Conservation (phyloP, 768 basidiomycete species). For the Tephrocybe sp. region DNA sequence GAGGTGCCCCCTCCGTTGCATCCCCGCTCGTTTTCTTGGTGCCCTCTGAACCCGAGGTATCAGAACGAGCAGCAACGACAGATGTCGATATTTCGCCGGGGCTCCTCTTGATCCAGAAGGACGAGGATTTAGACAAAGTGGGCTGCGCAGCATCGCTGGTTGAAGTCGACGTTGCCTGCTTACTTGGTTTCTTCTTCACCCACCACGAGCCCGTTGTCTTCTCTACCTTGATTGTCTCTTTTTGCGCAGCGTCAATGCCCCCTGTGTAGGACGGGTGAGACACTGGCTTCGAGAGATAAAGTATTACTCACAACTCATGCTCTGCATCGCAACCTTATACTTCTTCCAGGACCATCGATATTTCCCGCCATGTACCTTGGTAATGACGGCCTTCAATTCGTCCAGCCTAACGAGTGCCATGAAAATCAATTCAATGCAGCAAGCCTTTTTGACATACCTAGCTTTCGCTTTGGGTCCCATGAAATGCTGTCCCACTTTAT, state of each 20-base stretch:
- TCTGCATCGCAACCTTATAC: slow-evolving; percentile 73
- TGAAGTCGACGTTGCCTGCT: slow-evolving; percentile 21
- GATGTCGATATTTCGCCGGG: slow-evolving; percentile 1
- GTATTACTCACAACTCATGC: slow-evolving; percentile 70
- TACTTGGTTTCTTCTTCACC: slow-evolving; percentile 43
- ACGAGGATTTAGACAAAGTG: slow-evolving; percentile 13
- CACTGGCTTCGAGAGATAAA: not conserved
- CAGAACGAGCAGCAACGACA: slow-evolving; percentile 9
- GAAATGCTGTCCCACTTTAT: slow-evolving; percentile 76
- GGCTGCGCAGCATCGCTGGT: slow-evolving; percentile 8
- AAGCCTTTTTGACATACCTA: slow-evolving; percentile 32
- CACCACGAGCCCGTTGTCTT: slow-evolving; percentile 20
- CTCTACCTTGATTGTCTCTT: slow-evolving; percentile 42
- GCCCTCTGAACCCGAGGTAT: slow-evolving; percentile 3
- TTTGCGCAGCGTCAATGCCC: slow-evolving; percentile 60
- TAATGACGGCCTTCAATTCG: slow-evolving; percentile 72
- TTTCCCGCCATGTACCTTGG: slow-evolving; percentile 70
- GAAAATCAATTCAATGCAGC: not conserved
- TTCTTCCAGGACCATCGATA: slow-evolving; percentile 86
- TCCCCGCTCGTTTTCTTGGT: slow-evolving; percentile 2
- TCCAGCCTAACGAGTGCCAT: slow-evolving; percentile 38
- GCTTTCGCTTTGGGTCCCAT: slow-evolving; percentile 69
- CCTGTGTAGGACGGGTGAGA: slow-evolving; percentile 37
- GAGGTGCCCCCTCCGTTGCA: slow-evolving; percentile 8
- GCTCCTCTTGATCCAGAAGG: slow-evolving; percentile 10